Evolutionary conservation across 371 early-diverging fungal species (phyloP).

Genomic region (Mucor indicus): DNA sequence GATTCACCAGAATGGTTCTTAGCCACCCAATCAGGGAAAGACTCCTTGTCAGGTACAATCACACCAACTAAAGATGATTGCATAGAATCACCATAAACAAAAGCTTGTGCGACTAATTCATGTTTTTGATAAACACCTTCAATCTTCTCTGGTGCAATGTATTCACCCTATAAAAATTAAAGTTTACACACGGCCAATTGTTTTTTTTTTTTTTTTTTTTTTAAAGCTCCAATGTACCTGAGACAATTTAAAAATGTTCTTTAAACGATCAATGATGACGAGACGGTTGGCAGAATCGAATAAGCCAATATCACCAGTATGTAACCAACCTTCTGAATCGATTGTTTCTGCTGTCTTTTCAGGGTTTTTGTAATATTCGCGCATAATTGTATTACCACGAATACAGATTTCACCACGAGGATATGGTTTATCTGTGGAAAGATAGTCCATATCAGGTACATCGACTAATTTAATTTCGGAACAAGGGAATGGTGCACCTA

Average conservation of each 20-base stretch:
- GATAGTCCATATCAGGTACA: slow-evolving; percentile 90
- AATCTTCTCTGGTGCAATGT: slow-evolving; percentile 98
- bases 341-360: slow-evolving; percentile 82
- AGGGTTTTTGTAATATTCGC: slow-evolving; percentile 83
- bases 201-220: too few relatives aligned
- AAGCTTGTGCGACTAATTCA: slow-evolving; percentile 71
- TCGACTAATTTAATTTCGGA: slow-evolving; percentile 88
- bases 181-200: too few relatives aligned
- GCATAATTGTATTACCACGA: slow-evolving; percentile 82
- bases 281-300: slow-evolving; percentile 77
- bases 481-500: slow-evolving; percentile 80
- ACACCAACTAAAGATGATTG: slow-evolving; percentile 84
- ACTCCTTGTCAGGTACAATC: slow-evolving; percentile 77
- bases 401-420: slow-evolving; percentile 94
- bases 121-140: slow-evolving; percentile 79
- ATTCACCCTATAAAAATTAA: too few relatives aligned
- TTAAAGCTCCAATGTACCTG: too few relatives aligned
- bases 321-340: slow-evolving; percentile 80
- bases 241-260: slow-evolving; percentile 98
- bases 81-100: slow-evolving; percentile 91
- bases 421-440: slow-evolving; percentile 76
- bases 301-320: slow-evolving; percentile 96
- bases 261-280: slow-evolving; percentile 93
- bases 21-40: slow-evolving; percentile 44
- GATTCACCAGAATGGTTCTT: slow-evolving; percentile 30